Base-by-base conservation (phyloP, 1,139 yeast genomes). In the Wickerhamomyces sp. region DNA sequence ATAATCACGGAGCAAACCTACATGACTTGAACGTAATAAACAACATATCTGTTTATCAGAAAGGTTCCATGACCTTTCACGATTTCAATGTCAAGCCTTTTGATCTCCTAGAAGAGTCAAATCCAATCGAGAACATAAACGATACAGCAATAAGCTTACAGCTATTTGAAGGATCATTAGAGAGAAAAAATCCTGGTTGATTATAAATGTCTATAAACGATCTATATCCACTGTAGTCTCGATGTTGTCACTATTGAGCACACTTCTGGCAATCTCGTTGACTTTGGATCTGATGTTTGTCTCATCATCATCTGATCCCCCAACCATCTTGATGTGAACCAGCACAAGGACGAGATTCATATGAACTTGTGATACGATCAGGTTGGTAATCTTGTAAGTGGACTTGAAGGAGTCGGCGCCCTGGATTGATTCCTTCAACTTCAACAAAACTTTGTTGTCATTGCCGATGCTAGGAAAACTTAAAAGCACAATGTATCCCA, bases 301-400 rank as follows among this genome's bases (percentile, higher is more conserved):
- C 58, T 84, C 93, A 46, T 84, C 89, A 48, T 83, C 88, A 46
- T 76, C 76, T 7, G 84, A 77, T 1, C 82, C 85, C n/a, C 91
- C 91, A 40, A 68, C 64, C 84, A 84, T 80, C 31, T 61, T 62
- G 9, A 84, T 54, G 46, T 69, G 72, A 35, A 83, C 54, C 2
- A 88, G 76, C 2, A 81, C 76, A 15, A 84, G 73, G 53, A 72
- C 78, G 6, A 81, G 64, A 45, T 73, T 75, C 59, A 80, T 77
- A 59, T 81, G 84, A 46, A 84, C 80, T 54, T 82, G 80, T 10
- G 86, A 73, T 13, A 84, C 67, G 46, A 76, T 69, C 14, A 84
- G 60, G 45, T 75, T 70, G 6, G 75, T 72, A 15, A 83, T 62
- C 9, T 47, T 47, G 55, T 79, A 83, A 7, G 67, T 63, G 11